phyloP scores from a whole-genome alignment of 495 filamentous ascomycete species.

The Penicillium parvum region DNA sequence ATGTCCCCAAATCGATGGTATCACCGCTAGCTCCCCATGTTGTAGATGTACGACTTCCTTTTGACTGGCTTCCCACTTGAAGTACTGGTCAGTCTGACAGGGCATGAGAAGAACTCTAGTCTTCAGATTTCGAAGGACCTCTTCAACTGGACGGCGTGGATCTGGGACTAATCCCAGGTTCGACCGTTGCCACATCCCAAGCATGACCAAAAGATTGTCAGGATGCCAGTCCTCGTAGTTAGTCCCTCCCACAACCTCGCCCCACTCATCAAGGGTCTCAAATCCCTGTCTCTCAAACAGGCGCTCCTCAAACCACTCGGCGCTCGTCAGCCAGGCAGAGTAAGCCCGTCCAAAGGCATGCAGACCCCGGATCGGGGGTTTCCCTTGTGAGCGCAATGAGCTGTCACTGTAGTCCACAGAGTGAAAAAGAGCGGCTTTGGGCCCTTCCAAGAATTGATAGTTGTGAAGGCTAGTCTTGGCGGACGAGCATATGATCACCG shows the following conservation, averaged over 20 bases:
- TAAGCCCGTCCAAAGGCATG: slow-evolving; percentile 62
- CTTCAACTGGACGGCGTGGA: slow-evolving; percentile 42
- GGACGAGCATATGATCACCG: slow-evolving; percentile 59
- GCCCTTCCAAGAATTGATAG: slow-evolving; percentile 62
- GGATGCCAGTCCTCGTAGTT: slow-evolving; percentile 43
- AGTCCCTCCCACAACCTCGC: slow-evolving; percentile 50
- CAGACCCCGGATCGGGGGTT: slow-evolving; percentile 40
- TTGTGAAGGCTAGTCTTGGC: slow-evolving; percentile 63
- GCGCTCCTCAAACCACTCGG: slow-evolving; percentile 59
- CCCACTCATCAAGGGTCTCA: slow-evolving; percentile 55
- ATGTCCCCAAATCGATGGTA: slow-evolving; percentile 62
- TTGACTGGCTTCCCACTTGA: slow-evolving; percentile 55
- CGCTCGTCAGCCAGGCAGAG: slow-evolving; percentile 63
- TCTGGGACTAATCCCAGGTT: slow-evolving; percentile 49
- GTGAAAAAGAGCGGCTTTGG: slow-evolving; percentile 50
- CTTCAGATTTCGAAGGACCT: slow-evolving; percentile 51
- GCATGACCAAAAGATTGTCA: slow-evolving; percentile 57
- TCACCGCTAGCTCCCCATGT: slow-evolving; percentile 43
- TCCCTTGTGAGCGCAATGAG: slow-evolving; percentile 31
- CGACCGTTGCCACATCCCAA: slow-evolving; percentile 60
- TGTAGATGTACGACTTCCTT: slow-evolving; percentile 47
- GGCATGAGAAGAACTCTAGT: slow-evolving; percentile 56
- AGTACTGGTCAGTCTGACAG: slow-evolving; percentile 60
- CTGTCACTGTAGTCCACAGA: slow-evolving; percentile 40
- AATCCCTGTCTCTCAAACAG: slow-evolving; percentile 51